Conservation (phyloP, 208 protist genomes). For the Acanthamoeba healyi region DNA sequence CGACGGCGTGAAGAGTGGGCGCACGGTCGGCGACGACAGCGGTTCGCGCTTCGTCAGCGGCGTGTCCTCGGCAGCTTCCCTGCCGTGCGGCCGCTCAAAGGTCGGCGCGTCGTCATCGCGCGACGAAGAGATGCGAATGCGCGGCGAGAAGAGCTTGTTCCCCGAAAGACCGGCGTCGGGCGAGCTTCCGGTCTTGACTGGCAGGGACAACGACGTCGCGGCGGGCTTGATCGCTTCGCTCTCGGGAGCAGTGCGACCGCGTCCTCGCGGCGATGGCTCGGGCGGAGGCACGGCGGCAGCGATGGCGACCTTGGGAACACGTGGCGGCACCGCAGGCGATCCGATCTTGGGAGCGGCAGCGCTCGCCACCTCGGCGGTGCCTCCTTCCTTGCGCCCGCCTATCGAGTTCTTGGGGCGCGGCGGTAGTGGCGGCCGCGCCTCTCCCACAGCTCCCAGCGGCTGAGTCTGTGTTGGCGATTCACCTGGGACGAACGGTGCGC, state of each 20-base stretch:
- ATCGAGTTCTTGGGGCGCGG: conserved; percentile 45
- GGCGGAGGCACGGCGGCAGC: neutral
- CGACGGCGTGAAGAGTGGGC: neutral
- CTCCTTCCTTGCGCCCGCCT: conserved; percentile 21
- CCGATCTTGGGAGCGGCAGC: neutral
- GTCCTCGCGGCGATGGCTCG: neutral
- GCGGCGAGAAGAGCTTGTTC: conserved; percentile 1
- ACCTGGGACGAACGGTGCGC: neutral
- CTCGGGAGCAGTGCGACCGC: neutral
- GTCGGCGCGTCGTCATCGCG: neutral
- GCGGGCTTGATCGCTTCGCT: too few relatives aligned
- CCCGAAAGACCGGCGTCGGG: too few relatives aligned
- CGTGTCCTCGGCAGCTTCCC: conserved; percentile 18
- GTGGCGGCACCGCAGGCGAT: neutral
- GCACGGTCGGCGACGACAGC: neutral
- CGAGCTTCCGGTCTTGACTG: too few relatives aligned
- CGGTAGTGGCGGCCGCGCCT: neutral
- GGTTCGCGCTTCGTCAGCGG: conserved; percentile 8
- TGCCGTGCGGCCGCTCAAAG: neutral
- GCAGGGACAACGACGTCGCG: too few relatives aligned
- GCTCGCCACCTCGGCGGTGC: neutral
- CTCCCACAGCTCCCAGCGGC: too few relatives aligned
- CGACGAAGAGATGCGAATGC: conserved; percentile 24
- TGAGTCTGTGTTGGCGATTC: too few relatives aligned
- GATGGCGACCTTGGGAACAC: neutral